Base-by-base conservation (phyloP, 1,139 yeast genomes). In the Saccharomycopsis hybrid region DNA sequence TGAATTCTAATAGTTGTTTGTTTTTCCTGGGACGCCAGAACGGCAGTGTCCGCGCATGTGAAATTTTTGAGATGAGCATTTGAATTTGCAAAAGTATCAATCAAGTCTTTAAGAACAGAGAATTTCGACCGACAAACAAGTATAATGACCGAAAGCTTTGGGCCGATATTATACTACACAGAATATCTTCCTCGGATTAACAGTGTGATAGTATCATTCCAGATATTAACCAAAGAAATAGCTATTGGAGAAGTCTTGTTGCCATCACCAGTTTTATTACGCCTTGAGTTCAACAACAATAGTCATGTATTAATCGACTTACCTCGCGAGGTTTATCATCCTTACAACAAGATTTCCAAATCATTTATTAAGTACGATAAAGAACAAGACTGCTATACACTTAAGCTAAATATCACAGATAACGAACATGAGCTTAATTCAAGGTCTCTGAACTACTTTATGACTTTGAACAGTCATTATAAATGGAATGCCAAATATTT, bases 131-230 rank as follows among this genome's bases (percentile, higher is more conserved):
- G 18, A 18, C 18, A 18, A 18, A 18, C 18, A 18, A 18, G 18
- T 18, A 18, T 18, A 18, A 18, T 18, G 18, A 18, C 18, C 18
- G 18, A 18, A 18, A 18, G 18, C 18, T 18, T 18, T 18, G 18
- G 18, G 18, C 18, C 18, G 18, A 18, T 18, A 18, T 18, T 18
- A 18, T 66, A 62, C 49, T 59, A 61, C 52, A 62, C 70, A 1
- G 74, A 70, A 54, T 62, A 65, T 44, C 57, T 70, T 46, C 62
- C 64, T 1, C 49, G 62, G 39, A 56, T 63, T n/a, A 54, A 59
- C 1, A 46, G 52, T 28, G 53, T 62, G 5, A 39, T 53, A 1
- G 46, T 57, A 4, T 48, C 57, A 1, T 39, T 57, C 38, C 36
- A 49, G 42, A 28, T 39, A 3, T 9, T 41, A 4, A 7, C 32